Percentiles rank a stretch among this genome's conserved stretches.
These are phyloP conservation scores for Friedmanniomyces simplex DNA, from an alignment of 495 filamentous ascomycete genomes.

Conservation along the genomic window DNA sequence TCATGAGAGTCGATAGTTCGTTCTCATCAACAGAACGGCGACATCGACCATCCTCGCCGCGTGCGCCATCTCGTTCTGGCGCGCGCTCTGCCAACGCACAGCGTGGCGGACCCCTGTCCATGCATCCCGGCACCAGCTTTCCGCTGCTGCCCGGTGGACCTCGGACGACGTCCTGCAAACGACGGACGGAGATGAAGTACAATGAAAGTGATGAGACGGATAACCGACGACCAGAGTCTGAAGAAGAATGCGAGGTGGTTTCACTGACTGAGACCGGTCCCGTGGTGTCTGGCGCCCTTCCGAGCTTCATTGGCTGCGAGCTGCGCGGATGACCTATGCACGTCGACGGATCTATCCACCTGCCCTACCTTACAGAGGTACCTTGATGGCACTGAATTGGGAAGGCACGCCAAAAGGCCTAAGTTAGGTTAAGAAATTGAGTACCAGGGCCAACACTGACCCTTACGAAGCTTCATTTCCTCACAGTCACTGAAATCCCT, in stretches of 20 bases:
- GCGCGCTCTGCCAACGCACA: conserved; percentile 1
- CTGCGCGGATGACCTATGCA: background rate
- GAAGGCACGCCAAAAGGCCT: background rate
- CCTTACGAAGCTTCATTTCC: no score
- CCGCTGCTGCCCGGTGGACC: no score
- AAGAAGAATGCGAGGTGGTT: background rate
- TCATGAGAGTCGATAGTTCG: background rate
- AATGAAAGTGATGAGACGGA: background rate
- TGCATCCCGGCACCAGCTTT: background rate
- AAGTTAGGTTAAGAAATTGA: no score
- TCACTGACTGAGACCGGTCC: background rate
- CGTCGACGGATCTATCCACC: background rate
- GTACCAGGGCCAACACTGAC: no score
- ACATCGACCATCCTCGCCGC: no score
- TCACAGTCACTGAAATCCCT: no score
- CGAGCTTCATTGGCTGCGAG: background rate
- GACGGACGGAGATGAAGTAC: background rate
- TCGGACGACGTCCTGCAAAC: background rate
- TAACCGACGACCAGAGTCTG: background rate
- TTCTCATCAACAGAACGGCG: no score
- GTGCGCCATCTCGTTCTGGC: no score
- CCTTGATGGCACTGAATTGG: background rate
- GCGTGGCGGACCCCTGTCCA: background rate
- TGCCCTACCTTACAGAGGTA: background rate
- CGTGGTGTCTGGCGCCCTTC: background rate